Conservation (phyloP, 2,329 filamentous ascomycete species). For the Penicillium sp. region DNA sequence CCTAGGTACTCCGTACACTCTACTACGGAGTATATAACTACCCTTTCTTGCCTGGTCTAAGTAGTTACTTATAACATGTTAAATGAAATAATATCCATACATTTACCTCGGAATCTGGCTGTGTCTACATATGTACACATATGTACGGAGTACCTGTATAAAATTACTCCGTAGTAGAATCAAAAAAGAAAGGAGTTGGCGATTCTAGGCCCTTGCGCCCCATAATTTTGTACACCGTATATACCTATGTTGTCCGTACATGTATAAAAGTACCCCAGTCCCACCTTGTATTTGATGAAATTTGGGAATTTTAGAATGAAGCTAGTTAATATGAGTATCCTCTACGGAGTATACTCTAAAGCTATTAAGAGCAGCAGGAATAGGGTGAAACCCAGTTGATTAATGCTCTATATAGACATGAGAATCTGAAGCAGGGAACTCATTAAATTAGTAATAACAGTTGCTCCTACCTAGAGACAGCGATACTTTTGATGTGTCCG, state of each 20-base stretch:
- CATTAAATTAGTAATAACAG: too few species aligned
- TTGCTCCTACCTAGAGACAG: too few species aligned
- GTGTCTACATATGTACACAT: background rate
- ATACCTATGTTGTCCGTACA: background rate
- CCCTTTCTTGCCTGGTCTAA: background rate
- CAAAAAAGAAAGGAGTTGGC: constrained; percentile 4
- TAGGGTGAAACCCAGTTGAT: too few species aligned
- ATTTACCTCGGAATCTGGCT: background rate
- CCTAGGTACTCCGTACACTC: background rate
- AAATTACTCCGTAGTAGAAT: too few species aligned
- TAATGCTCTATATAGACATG: too few species aligned
- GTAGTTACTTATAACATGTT: background rate
- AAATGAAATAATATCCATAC: background rate
- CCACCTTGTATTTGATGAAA: background rate
- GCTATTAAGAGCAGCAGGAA: too few species aligned
- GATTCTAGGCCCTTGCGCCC: constrained; percentile 11
- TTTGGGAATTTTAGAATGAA: background rate
- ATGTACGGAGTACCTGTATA: too few species aligned
- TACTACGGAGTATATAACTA: too few species aligned
- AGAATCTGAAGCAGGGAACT: too few species aligned
- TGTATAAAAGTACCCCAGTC: background rate
- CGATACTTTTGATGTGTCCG: too few species aligned
- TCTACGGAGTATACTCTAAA: too few species aligned
- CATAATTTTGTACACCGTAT: constrained; percentile 2
- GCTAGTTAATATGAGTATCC: too few species aligned